A percentile compares a stretch with the other conserved stretches of the same genome.
Conservation (phyloP, 495 filamentous ascomycete genomes). For the Daldinia caldariorum region DNA sequence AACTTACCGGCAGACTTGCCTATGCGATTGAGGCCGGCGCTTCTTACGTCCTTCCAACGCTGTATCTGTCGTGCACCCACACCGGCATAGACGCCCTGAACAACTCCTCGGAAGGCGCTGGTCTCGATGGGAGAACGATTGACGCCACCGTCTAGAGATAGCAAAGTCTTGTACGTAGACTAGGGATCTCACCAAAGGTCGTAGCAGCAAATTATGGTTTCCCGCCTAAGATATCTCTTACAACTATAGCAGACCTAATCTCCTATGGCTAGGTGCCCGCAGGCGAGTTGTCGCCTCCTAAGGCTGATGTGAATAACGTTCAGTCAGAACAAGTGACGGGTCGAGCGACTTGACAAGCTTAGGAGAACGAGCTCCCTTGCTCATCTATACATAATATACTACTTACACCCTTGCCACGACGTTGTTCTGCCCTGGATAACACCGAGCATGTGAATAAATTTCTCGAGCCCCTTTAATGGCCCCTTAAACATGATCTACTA, state of each 20-base stretch:
- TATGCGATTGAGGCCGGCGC: constrained; percentile 62
- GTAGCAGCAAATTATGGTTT: background rate
- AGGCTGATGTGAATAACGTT: constrained; percentile 1
- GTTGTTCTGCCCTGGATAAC: background rate
- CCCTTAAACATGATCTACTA: background rate
- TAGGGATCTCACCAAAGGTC: constrained; percentile 42
- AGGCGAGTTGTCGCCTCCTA: constrained; percentile 32
- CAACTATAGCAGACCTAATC: background rate
- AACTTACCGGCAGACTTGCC: constrained; percentile 53
- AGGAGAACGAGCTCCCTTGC: background rate
- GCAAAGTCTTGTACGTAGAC: constrained; percentile 16
- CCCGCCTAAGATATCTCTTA: background rate
- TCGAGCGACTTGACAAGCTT: background rate
- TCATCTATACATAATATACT: background rate
- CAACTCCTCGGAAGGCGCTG: constrained; percentile 41
- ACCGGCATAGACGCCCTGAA: constrained; percentile 56
- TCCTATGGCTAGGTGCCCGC: constrained; percentile 62
- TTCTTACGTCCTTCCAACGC: constrained; percentile 62
- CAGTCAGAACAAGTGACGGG: constrained; percentile 11
- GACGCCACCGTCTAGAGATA: constrained; percentile 49
- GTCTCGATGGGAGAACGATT: background rate
- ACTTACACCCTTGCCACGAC: background rate
- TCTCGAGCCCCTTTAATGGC: background rate
- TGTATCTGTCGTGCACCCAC: constrained; percentile 54
- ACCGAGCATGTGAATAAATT: background rate